Base-by-base conservation (phyloP, 495 filamentous ascomycete species). In the Gamarada debralockiae region DNA sequence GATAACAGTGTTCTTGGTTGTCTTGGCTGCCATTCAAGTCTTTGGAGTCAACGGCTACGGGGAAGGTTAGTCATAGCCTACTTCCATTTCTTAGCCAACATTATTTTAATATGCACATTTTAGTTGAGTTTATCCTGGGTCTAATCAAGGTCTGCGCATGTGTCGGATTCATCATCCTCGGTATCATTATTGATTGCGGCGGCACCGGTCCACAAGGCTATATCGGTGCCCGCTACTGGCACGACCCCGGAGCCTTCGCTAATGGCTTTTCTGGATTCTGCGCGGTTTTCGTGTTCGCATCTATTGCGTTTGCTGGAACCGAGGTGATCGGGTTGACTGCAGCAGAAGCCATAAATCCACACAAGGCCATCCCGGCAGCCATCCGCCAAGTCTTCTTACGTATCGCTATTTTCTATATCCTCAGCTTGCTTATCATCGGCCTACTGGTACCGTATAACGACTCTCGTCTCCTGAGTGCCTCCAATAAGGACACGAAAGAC, bases 261-360 rank as follows among this genome's bases (percentile, higher is more conserved):
- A 79, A 86, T 57, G 82, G 83, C 40, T 87, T 88, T 73, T 77
- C 83, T 50, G 85, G 85, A 9, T 81, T 87, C 63, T 78, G 79
- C 54, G 63, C 73, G 10, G 82, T 86, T 33, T 84, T 86, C 67
- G 80, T 84, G 33, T 78, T 78, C 10, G 83, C 83, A 23, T 79
- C 83, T 23, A 96, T 96, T 61, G 84, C 92, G 50, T 97, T 92
- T 59, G 80, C 88, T 8, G 92, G 92, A 42, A 96, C 91, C 14
- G 92, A 97, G 65, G 72, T 96, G 7, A 90, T 95, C 46, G 92
- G 90, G 48, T 77, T 96, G 23, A 90, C 90, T 24, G 90, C 90
- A 36, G 90, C 90, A 33, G 90, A 95, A 62, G 88, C 90, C 2
- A 80, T 80, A 2, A 95, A 95, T 66, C 91, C 90, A 1, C 74